Evolutionary conservation across 2,329 filamentous ascomycete genomes (phyloP).

Genomic region (Kalmusia sp.): DNA sequence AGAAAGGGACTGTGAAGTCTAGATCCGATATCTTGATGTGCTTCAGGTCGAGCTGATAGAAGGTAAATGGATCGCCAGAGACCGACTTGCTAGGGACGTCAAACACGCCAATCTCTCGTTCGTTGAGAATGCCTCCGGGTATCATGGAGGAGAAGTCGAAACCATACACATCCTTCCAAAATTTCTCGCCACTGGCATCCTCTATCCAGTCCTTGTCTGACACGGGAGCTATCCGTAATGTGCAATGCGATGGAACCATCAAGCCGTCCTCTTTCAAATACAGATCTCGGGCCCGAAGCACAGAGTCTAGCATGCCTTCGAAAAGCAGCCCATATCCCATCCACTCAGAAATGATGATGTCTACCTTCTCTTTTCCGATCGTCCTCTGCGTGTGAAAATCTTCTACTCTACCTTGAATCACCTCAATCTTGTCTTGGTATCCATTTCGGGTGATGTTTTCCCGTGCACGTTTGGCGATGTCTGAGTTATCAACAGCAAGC

Average conservation of each 20-base stretch:
- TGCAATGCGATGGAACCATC: constrained; percentile 85
- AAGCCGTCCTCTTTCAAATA: constrained; percentile 83
- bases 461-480: constrained; percentile 84
- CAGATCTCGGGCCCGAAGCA: constrained; percentile 84
- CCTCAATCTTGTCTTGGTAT: constrained; percentile 76
- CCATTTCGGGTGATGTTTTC: constrained; percentile 86
- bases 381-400: constrained; percentile 73
- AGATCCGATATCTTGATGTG: constrained; percentile 75
- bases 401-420: constrained; percentile 85
- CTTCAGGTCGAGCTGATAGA: constrained; percentile 80
- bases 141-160: constrained; percentile 96
- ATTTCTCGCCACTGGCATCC: constrained; percentile 71
- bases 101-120: constrained; percentile 41
- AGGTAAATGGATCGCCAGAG: constrained; percentile 65
- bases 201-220: constrained; percentile 78
- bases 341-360: constrained; percentile 97
- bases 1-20: constrained; percentile 74
- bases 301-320: constrained; percentile 94
- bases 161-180: constrained; percentile 93
- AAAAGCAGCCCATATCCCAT: constrained; percentile 96
- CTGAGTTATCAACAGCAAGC: constrained; percentile 89
- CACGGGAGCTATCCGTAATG: constrained; percentile 81
- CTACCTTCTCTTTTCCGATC: constrained; percentile 66
- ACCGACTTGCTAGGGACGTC: constrained; percentile 38
- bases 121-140: constrained; percentile 79